These are phyloP conservation scores for Gentiana macrophylla DNA, from an alignment of 257 asterid species.

Conservation along the genomic window DNA sequence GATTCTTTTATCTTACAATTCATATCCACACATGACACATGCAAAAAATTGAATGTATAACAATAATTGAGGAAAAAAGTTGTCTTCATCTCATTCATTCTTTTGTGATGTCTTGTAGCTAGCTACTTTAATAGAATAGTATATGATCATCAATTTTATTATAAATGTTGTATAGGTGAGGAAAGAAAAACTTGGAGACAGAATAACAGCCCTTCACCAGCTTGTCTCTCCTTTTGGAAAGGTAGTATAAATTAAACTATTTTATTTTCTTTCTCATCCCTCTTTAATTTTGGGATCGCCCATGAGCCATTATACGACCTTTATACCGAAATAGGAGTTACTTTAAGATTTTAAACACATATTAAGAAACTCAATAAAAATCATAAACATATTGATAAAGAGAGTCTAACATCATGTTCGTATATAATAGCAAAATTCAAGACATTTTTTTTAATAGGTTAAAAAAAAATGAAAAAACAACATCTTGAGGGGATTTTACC, in stretches of 20 bases:
- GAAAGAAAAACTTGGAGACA: conserved; percentile 74
- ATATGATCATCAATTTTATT: not conserved
- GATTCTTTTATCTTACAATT: conserved; percentile 34
- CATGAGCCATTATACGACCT: too few species aligned
- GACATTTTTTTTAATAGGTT: too few species aligned
- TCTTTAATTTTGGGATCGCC: too few species aligned
- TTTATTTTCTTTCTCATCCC: too few species aligned
- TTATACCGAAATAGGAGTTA: not conserved
- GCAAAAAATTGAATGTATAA: not conserved
- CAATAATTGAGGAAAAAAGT: conserved; percentile 4
- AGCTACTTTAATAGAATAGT: too few species aligned
- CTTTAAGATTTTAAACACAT: not conserved
- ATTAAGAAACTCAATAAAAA: too few species aligned
- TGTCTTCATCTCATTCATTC: conserved; percentile 4
- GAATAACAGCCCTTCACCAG: conserved; percentile 84
- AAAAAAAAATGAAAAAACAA: too few species aligned
- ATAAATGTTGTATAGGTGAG: conserved; percentile 43
- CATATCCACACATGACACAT: conserved; percentile 37
- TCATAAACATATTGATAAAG: too few species aligned
- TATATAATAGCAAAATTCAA: too few species aligned
- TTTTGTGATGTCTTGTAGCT: not conserved
- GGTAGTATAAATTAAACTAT: conserved; percentile 23
- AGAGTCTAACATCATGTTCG: too few species aligned
- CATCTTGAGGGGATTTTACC: too few species aligned
- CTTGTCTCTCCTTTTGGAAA: conserved; percentile 89